phyloP scores from a whole-genome alignment of 108 stramenopile genomes.

The Cyclotella distinguenda region DNA sequence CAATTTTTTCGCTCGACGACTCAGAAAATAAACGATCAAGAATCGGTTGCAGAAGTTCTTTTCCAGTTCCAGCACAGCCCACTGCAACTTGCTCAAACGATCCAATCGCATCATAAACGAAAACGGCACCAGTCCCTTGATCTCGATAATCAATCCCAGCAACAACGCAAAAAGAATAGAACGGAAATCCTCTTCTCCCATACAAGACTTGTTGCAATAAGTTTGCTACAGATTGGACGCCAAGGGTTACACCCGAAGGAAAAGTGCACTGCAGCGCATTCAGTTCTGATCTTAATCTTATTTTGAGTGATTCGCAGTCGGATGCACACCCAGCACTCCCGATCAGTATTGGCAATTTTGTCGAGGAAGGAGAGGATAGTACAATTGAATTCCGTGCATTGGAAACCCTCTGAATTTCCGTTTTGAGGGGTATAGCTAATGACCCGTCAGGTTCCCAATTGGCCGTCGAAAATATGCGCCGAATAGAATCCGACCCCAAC shows the following conservation, averaged over 20 bases:
- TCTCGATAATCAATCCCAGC: constrained; percentile 50
- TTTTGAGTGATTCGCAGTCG: constrained; percentile 76
- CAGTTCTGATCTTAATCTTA: constrained; percentile 57
- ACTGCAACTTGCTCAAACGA: constrained; percentile 83
- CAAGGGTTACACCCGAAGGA: constrained; percentile 3
- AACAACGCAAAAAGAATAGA: constrained; percentile 81
- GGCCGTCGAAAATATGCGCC: neutral
- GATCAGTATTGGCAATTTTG: constrained; percentile 50
- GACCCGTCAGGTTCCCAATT: constrained; percentile 37
- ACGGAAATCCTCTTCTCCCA: constrained; percentile 74
- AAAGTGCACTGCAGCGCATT: constrained; percentile 35
- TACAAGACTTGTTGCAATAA: constrained; percentile 72
- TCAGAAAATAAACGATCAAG: constrained; percentile 70
- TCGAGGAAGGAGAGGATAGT: neutral
- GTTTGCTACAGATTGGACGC: constrained; percentile 56
- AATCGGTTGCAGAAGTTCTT: constrained; percentile 79
- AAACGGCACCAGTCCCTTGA: constrained; percentile 47
- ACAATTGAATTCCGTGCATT: neutral
- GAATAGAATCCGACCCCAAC: neutral
- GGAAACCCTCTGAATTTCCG: neutral
- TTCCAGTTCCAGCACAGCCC: constrained; percentile 73
- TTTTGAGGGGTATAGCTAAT: constrained; percentile 20
- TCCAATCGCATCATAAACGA: constrained; percentile 88
- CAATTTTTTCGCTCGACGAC: neutral
- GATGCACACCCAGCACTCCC: constrained; percentile 76